Evolutionary conservation across 2,329 filamentous ascomycete species (phyloP), one percentile per base, ranked within the genome.

Genomic region (Hypoxylon sp.): DNA sequence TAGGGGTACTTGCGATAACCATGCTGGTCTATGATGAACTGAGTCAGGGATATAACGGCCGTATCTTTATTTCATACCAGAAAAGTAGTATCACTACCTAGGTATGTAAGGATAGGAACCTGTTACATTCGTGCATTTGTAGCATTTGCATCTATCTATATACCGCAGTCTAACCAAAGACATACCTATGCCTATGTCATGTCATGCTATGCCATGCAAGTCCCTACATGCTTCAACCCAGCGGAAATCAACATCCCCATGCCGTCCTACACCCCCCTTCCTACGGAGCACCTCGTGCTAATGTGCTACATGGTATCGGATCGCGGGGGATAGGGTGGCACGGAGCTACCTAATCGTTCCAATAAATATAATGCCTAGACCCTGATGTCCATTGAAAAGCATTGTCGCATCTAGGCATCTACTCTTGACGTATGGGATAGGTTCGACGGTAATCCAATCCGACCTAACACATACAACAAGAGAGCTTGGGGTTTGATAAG

Each of bases 131-230:
- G 45, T 45, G 35, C 8, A 13, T 36, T 21, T 27, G 37, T 38
- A 27, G 38, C 44, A 38, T 44, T 42, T 38, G 27, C 27, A 34
- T 40, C 40, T 50, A n/a, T n/a, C n/a, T n/a, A n/a, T n/a, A n/a
- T n/a, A n/a, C n/a, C n/a, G n/a, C n/a, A n/a, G n/a, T n/a, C n/a
- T n/a, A n/a, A n/a, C n/a, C n/a, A n/a, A n/a, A n/a, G n/a, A n/a
- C n/a, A n/a, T n/a, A n/a, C n/a, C n/a, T n/a, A n/a, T n/a, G n/a
- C n/a, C n/a, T n/a, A n/a, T n/a, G n/a, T n/a, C n/a, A n/a, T n/a
- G n/a, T n/a, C n/a, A n/a, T n/a, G n/a, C n/a, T n/a, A n/a, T n/a
- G 20, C 31, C 42, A 35, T 27, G 29, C 30, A 43, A 23, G 27
- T 29, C 34, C 27, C 47, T 29, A 34, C 16, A 29, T 31, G 31